Percentiles rank a stretch among this genome's conserved stretches.
Conservation (phyloP, 176 grass and related monocot genomes). For the Musa itinerans region DNA sequence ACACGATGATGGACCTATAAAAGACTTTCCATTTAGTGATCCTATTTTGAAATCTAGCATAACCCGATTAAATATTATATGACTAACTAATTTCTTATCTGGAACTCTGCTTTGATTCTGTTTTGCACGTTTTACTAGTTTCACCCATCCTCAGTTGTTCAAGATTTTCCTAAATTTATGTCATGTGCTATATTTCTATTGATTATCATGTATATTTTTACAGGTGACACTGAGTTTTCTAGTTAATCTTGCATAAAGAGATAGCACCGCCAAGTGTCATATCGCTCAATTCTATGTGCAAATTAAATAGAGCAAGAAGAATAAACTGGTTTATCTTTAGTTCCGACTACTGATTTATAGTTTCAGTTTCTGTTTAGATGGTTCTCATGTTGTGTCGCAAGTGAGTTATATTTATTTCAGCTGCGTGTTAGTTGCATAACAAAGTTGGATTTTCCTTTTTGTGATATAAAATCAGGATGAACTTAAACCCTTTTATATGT, state of each 20-base stretch:
- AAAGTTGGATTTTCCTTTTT: not conserved
- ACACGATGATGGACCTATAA: not conserved
- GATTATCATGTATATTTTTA: not conserved
- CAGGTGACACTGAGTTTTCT: not conserved
- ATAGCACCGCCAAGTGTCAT: not conserved
- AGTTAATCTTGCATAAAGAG: not conserved
- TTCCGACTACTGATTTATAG: not conserved
- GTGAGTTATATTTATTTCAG: not conserved
- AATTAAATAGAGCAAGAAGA: not conserved
- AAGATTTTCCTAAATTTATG: not conserved
- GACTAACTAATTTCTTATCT: not conserved
- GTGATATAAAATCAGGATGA: not conserved
- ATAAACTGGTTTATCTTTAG: not conserved
- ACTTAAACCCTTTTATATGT: not conserved
- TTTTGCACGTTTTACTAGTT: not conserved
- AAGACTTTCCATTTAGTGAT: not conserved
- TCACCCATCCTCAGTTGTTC: not conserved
- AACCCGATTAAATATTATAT: not conserved
- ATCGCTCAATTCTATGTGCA: not conserved
- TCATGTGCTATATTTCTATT: not conserved
- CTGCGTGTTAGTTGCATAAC: not conserved
- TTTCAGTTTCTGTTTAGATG: not conserved
- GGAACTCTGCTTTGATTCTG: not conserved
- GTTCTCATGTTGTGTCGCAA: not conserved
- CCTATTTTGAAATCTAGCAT: not conserved